Conservation (phyloP, 192 early-diverging fungal species). For the Cetraspora pellucida region DNA sequence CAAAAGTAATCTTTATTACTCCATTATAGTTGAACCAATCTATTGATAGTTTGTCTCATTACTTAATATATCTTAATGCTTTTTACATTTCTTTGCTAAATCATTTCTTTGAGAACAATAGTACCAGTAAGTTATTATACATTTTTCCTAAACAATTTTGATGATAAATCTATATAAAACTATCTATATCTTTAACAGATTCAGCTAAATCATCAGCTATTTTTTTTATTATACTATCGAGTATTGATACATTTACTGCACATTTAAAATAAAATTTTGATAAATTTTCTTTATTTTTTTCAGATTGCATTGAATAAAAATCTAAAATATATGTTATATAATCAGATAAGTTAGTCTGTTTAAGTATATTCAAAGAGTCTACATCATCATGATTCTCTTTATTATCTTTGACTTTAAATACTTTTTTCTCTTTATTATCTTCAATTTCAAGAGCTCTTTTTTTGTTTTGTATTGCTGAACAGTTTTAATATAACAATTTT, state of each 20-base stretch:
- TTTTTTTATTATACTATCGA: not conserved
- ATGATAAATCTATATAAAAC: slow-evolving; percentile 5
- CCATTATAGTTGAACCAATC: not conserved
- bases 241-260: not conserved
- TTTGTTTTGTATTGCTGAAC: not conserved
- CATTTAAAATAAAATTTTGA: not conserved
- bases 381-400: not conserved
- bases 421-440: not conserved
- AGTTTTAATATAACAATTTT: too few relatives aligned
- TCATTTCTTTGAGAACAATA: slow-evolving; percentile 13
- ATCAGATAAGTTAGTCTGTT: not conserved
- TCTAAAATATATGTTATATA: not conserved
- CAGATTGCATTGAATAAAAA: not conserved
- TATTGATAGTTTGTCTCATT: not conserved
- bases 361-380: not conserved
- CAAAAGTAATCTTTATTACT: not conserved
- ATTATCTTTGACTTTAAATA: too few relatives aligned
- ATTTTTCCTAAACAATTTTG: not conserved
- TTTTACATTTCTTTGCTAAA: not conserved
- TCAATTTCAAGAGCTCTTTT: not conserved
- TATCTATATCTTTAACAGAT: slow-evolving; percentile 12
- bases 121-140: not conserved
- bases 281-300: slow-evolving; percentile 4
- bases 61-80: slow-evolving; percentile 1
- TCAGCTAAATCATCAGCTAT: not conserved